Percentiles rank a stretch among this genome's conserved stretches.
Conservation (phyloP, 306 rosid species). For the Lathyrus sativus region DNA sequence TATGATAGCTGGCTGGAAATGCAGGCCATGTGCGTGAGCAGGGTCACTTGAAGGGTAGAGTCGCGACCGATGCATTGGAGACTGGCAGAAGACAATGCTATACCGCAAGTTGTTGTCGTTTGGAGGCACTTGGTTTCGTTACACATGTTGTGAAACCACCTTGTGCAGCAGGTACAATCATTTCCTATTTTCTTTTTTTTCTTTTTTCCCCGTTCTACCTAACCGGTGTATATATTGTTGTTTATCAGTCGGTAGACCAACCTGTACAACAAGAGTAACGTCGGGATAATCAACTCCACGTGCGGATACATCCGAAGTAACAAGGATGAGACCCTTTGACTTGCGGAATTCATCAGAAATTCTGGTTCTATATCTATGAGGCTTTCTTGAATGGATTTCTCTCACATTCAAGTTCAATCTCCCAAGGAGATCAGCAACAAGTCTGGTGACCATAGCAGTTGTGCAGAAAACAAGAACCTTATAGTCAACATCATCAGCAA, state of each 20-base stretch:
- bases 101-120: too few relatives aligned
- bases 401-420: conserved; percentile 88
- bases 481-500: too few relatives aligned
- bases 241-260: conserved; percentile 85
- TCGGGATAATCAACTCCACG: conserved; percentile 99
- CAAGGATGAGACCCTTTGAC: conserved; percentile 88
- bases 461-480: too few relatives aligned
- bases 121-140: too few relatives aligned
- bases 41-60: too few relatives aligned
- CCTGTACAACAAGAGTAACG: conserved; percentile 88
- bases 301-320: conserved; percentile 96
- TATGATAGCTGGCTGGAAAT: too few relatives aligned
- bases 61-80: too few relatives aligned
- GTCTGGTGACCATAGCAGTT: conserved; percentile 90
- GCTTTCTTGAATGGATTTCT: conserved; percentile 95
- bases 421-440: conserved; percentile 84
- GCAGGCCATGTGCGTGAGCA: too few relatives aligned
- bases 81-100: too few relatives aligned
- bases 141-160: too few relatives aligned
- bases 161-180: too few relatives aligned
- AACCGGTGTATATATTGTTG: conserved; percentile 91
- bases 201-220: conserved; percentile 93
- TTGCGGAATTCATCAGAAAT: conserved; percentile 93
- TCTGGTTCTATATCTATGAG: conserved; percentile 86
- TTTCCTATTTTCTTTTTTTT: too few relatives aligned